These are phyloP conservation scores for Cladosporium sp. DNA, from an alignment of 2,329 filamentous ascomycete genomes.

Conservation along the genomic window DNA sequence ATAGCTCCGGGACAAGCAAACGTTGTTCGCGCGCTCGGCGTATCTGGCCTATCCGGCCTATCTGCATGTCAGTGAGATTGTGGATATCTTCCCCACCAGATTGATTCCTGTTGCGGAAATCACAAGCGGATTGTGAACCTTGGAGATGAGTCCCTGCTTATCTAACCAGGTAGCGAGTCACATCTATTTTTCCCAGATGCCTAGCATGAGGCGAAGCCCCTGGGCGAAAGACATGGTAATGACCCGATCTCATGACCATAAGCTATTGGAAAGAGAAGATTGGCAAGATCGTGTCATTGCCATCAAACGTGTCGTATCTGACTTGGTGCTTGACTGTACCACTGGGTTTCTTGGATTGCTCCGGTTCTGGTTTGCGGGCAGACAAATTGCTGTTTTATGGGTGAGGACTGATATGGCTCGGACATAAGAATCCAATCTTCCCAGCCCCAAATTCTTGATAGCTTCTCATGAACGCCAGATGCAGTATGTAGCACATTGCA, in stretches of 20 bases:
- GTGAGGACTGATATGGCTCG: neutral
- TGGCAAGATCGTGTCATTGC: neutral
- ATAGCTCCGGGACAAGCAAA: neutral
- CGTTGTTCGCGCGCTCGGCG: neutral
- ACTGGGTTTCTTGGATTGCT: neutral
- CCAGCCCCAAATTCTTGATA: neutral
- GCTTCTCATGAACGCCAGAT: neutral
- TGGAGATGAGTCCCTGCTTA: neutral
- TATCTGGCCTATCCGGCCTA: neutral
- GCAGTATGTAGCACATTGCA: neutral
- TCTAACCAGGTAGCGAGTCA: neutral
- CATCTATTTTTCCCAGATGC: neutral
- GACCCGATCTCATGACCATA: neutral
- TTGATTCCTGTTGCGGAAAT: neutral
- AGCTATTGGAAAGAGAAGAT: neutral
- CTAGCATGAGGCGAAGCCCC: neutral
- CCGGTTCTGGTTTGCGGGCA: neutral
- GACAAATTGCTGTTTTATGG: neutral
- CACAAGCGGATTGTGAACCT: neutral
- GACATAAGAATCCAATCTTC: neutral
- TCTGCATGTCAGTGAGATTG: neutral
- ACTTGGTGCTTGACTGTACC: neutral
- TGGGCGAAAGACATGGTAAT: neutral
- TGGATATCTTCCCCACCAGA: neutral
- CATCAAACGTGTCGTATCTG: neutral